phyloP scores from a whole-genome alignment of 192 early-diverging fungal species.

The Coemansia sp. region DNA sequence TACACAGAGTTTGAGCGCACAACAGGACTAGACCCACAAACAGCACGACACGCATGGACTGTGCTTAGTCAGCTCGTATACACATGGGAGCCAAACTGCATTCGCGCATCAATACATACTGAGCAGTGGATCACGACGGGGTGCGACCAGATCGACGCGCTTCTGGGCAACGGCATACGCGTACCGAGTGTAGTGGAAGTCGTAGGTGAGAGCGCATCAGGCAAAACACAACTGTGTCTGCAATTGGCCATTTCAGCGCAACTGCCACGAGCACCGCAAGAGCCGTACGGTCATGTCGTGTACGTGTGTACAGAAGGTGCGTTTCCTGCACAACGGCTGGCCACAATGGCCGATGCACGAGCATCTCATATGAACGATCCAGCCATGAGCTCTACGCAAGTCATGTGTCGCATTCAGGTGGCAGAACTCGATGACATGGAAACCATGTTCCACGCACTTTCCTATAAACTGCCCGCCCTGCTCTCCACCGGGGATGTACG shows the following conservation, averaged over 20 bases:
- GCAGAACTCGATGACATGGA: slow-evolving; percentile 68
- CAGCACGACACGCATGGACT: slow-evolving; percentile 12
- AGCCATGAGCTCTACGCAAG: background rate
- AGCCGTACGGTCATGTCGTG: slow-evolving; percentile 60
- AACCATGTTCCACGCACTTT: slow-evolving; percentile 69
- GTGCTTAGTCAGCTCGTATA: slow-evolving; percentile 18
- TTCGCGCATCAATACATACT: background rate
- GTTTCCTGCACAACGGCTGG: slow-evolving; percentile 64
- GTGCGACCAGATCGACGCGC: slow-evolving; percentile 55
- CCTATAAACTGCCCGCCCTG: slow-evolving; percentile 71
- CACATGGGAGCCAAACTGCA: slow-evolving; percentile 13
- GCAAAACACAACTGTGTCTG: slow-evolving; percentile 85
- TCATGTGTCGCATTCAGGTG: slow-evolving; percentile 62
- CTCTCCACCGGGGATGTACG: slow-evolving; percentile 56
- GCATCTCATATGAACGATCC: background rate
- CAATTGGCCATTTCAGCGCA: slow-evolving; percentile 76
- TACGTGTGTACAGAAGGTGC: slow-evolving; percentile 74
- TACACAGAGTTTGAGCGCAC: slow-evolving; percentile 23
- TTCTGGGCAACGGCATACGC: slow-evolving; percentile 63
- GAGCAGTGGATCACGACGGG: slow-evolving; percentile 56
- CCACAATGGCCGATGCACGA: slow-evolving; percentile 48
- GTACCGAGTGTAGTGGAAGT: slow-evolving; percentile 66
- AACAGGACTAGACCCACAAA: slow-evolving; percentile 16
- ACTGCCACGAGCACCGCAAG: slow-evolving; percentile 58
- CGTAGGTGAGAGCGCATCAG: slow-evolving; percentile 74